Evolutionary conservation across 768 basidiomycete species (phyloP).

Genomic region (Lactarius hengduanensis): DNA sequence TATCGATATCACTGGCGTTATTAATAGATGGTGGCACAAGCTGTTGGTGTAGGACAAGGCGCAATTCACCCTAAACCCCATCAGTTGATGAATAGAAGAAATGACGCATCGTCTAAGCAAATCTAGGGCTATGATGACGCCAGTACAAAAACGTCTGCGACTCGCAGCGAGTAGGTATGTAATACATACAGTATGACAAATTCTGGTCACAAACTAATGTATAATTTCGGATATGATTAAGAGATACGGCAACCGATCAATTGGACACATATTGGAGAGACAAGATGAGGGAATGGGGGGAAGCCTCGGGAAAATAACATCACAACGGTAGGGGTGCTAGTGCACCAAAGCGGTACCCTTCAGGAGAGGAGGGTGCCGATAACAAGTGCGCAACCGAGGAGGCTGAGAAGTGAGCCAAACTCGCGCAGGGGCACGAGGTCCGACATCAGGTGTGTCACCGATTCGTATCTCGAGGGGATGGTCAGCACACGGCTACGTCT

Average conservation of each 20-base stretch:
- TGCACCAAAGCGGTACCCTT: neutral
- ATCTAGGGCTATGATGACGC: neutral
- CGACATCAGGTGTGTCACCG: conserved; percentile 21
- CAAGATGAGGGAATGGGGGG: neutral
- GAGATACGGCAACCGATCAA: neutral
- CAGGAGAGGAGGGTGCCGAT: conserved; percentile 28
- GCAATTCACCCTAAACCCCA: neutral
- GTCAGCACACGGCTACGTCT: conserved; percentile 11
- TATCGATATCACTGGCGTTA: neutral
- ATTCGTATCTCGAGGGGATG: conserved; percentile 22
- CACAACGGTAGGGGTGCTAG: neutral
- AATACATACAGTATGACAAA: conserved; percentile 16
- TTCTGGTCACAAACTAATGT: conserved; percentile 2
- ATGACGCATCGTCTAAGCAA: neutral
- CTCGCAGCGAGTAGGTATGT: neutral
- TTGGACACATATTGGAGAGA: neutral
- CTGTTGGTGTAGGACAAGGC: neutral
- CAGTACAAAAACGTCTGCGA: neutral
- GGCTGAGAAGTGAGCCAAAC: conserved; percentile 27
- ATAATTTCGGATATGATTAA: neutral
- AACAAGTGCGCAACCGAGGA: conserved; percentile 28
- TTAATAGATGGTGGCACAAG: neutral
- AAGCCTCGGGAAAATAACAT: neutral
- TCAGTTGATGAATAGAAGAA: neutral
- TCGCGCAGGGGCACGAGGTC: conserved; percentile 22